phyloP scores from a whole-genome alignment of 345 rosid species.

The Xanthoceras sorbifolium region DNA sequence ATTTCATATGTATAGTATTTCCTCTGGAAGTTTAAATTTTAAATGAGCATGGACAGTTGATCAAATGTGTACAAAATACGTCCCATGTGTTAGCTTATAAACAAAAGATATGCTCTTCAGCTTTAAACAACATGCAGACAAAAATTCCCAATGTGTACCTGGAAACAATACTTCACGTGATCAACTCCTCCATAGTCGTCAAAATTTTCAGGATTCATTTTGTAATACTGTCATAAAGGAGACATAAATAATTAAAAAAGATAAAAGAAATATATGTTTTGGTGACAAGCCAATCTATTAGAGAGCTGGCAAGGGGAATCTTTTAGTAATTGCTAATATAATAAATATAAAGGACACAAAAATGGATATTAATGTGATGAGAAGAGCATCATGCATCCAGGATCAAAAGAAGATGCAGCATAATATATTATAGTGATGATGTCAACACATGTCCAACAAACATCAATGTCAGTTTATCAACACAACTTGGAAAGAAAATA shows the following conservation, averaged over 20 bases:
- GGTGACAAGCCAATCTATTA: constrained; percentile 1
- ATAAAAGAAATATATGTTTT: constrained; percentile 4
- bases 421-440: background rate
- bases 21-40: background rate
- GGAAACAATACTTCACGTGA: constrained; percentile 83
- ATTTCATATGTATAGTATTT: background rate
- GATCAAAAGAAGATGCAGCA: background rate
- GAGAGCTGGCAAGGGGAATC: background rate
- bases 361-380: background rate
- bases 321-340: too few relatives aligned
- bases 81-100: background rate
- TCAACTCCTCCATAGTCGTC: constrained; percentile 78
- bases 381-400: background rate
- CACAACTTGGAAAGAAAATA: background rate
- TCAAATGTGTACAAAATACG: constrained; percentile 3
- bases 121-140: background rate
- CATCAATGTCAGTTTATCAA: background rate
- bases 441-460: background rate
- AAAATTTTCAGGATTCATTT: constrained; percentile 74
- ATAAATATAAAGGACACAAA: constrained; percentile 2
- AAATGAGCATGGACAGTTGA: background rate
- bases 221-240: constrained; percentile 65
- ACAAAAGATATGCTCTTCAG: constrained; percentile 15
- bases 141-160: constrained; percentile 49
- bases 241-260: constrained; percentile 6